Conservation (phyloP, 2,329 filamentous ascomycete species). For the Cytospora leucostoma region DNA sequence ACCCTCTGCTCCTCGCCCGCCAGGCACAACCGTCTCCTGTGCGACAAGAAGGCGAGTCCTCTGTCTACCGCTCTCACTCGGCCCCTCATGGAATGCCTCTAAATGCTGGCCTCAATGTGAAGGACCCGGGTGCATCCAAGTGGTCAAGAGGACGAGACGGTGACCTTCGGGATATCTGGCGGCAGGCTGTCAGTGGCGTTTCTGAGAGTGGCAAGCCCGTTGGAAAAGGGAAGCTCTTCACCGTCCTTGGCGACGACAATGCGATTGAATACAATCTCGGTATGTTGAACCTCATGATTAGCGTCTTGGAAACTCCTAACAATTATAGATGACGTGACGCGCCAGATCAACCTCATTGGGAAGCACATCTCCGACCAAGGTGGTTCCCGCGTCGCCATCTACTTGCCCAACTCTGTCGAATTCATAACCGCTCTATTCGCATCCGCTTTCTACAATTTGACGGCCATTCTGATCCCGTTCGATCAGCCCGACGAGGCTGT, state of each 20-base stretch:
- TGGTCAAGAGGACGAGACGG: conserved; percentile 84
- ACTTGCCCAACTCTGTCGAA: conserved; percentile 91
- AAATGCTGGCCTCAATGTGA: conserved; percentile 76
- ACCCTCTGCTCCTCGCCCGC: conserved; percentile 85
- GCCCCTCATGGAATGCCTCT: conserved; percentile 84
- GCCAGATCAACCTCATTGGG: conserved; percentile 86
- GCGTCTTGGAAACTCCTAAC: conserved; percentile 19
- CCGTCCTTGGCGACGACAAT: conserved; percentile 74
- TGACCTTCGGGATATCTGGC: conserved; percentile 90
- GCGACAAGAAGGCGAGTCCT: conserved; percentile 80
- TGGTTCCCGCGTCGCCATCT: conserved; percentile 79
- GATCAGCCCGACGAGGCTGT: conserved; percentile 70
- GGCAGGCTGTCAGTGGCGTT: conserved; percentile 65
- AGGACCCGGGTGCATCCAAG: conserved; percentile 75
- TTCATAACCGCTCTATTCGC: conserved; percentile 81
- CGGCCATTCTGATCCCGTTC: conserved; percentile 82
- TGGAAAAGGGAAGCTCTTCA: conserved; percentile 72
- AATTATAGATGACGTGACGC: conserved; percentile 66
- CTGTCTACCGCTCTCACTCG: conserved; percentile 80
- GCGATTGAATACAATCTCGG: conserved; percentile 71
- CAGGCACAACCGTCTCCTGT: conserved; percentile 79
- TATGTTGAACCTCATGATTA: conserved; percentile 36
- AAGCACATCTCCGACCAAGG: conserved; percentile 71
- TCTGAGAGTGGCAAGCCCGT: conserved; percentile 63
- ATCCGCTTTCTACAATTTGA: conserved; percentile 85